phyloP scores from a whole-genome alignment of 805 yeast species.

The Myxozyma mucilagina region DNA sequence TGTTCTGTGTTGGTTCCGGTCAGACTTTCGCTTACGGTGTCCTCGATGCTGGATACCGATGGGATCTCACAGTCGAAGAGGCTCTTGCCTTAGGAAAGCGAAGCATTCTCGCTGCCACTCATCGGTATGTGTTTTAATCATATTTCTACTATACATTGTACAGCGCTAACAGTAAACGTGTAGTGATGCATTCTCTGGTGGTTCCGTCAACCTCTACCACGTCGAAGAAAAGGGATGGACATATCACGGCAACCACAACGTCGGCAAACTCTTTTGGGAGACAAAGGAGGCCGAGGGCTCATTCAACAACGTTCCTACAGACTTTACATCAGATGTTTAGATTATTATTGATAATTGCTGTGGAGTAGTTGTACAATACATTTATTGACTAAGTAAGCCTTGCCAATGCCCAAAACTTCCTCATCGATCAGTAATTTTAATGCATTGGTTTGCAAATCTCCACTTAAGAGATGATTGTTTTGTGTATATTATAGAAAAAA shows the following conservation, averaged over 20 bases:
- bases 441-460: no score
- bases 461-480: no score
- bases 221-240: slow-evolving; percentile 93
- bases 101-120: slow-evolving; percentile 95
- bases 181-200: slow-evolving; percentile 92
- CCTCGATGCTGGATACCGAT: slow-evolving; percentile 82
- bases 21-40: slow-evolving; percentile 99
- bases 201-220: slow-evolving; percentile 89
- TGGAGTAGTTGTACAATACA: not conserved
- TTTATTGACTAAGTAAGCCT: no score
- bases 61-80: slow-evolving; percentile 92
- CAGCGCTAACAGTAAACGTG: not conserved
- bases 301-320: slow-evolving; percentile 67
- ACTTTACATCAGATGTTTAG: slow-evolving; percentile 14
- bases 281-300: slow-evolving; percentile 84
- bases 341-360: not conserved
- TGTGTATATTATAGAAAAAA: no score
- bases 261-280: slow-evolving; percentile 88
- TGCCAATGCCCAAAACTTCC: no score
- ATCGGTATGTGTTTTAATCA: slow-evolving; percentile 50
- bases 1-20: slow-evolving; percentile 98
- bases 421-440: no score
- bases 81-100: slow-evolving; percentile 93
- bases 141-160: not conserved
- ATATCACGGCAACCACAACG: slow-evolving; percentile 93